Evolutionary conservation across 2,329 filamentous ascomycete genomes (phyloP).

Genomic region (Aspergillus thermomutatus): DNA sequence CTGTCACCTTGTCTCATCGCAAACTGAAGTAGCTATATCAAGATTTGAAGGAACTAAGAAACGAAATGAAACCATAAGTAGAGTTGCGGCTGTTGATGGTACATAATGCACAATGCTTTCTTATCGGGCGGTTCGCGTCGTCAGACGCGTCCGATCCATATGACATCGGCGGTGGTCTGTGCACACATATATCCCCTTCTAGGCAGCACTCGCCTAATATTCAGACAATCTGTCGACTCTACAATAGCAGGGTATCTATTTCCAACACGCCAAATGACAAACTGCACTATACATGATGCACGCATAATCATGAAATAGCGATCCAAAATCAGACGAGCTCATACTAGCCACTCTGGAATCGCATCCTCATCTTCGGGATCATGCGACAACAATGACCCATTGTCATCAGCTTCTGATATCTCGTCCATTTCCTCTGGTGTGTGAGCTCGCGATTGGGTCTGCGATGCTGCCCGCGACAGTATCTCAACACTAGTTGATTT

Average conservation of each 20-base stretch:
- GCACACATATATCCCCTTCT: not conserved
- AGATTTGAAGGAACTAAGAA: not conserved
- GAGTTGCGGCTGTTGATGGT: slow-evolving; percentile 5
- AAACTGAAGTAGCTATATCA: slow-evolving; percentile 8
- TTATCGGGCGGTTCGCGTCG: not conserved
- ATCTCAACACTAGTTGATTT: slow-evolving; percentile 25
- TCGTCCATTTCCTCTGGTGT: slow-evolving; percentile 14
- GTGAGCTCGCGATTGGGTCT: slow-evolving; percentile 7
- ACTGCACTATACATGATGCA: not conserved
- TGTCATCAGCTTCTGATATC: slow-evolving; percentile 38
- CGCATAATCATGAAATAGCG: not conserved
- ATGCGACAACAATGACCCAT: slow-evolving; percentile 55
- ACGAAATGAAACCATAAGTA: slow-evolving; percentile 1
- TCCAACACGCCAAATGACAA: not conserved
- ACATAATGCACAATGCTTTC: not conserved
- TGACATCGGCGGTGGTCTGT: not conserved
- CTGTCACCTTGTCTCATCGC: slow-evolving; percentile 27
- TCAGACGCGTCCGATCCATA: not conserved
- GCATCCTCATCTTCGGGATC: slow-evolving; percentile 65
- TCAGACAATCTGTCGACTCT: not conserved
- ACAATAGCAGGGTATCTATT: not conserved
- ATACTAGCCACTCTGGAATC: slow-evolving; percentile 61
- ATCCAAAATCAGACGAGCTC: slow-evolving; percentile 18
- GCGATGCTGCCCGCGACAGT: slow-evolving; percentile 18
- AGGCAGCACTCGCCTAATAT: not conserved